Evolutionary conservation across 2,329 filamentous ascomycete species (phyloP), one percentile per base, ranked within the genome.

Genomic region (Sporothrix dimorphospora): DNA sequence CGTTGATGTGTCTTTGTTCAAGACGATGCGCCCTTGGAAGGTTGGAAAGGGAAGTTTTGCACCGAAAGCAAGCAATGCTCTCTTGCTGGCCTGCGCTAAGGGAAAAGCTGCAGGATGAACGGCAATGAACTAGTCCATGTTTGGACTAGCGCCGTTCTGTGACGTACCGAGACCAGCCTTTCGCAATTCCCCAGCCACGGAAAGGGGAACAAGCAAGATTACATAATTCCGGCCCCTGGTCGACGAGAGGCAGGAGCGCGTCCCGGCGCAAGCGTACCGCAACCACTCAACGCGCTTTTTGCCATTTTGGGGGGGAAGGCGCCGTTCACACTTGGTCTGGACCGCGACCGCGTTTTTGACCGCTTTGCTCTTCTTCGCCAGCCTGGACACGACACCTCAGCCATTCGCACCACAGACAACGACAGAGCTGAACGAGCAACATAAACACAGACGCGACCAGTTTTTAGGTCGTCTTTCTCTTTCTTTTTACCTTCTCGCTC

Each of bases 281-380:
- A 71, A 73, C 59, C 75, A 75, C 75, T 76, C 72, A 75, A 76
- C 74, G 74, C 75, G 75, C 66, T 70, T 71, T 73, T 68, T 38
- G 19, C 12, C 21, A 42, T 42, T 27, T 53, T 27, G 42, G 66
- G 34, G 65, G 49, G 49, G 34, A 21, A 30, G 68, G n/a, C 3
- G 34, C 59, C 12, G 49, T 47, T 42, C 59, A 45, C 59, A 65
- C 38, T 27, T 45, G 59, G 51, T 21, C 51, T 11, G 24, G 38
- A n/a, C 66, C 65, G 68, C 69, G 69, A 75, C 71, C 73, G 74
- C 74, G 74, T 75, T 72, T 73, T 71, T 42, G 59, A 70, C 71
- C 66, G 67, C 66, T 65, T 53, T 45, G 27, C 38, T 61, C 27
- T 40, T 61, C 67, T 12, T 51, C 21, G 38, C 14, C 68, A 24